A percentile compares a stretch with the other conserved stretches of the same genome.
Evolutionary conservation across 2,329 filamentous ascomycete species (phyloP).

Genomic region (Alternaria incomplexa): DNA sequence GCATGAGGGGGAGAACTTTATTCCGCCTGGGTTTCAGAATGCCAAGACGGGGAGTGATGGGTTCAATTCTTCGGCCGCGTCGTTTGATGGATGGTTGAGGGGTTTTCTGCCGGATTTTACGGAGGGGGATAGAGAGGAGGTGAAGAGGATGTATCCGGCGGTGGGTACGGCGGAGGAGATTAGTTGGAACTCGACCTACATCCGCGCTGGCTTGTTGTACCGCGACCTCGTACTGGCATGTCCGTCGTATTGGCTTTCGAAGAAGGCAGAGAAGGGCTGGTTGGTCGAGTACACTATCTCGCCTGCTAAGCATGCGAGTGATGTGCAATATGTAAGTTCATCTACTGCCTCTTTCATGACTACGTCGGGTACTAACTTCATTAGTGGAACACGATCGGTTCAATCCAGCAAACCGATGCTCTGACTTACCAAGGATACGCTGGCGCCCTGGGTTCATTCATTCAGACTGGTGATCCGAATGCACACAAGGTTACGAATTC

Average conservation of each 20-base stretch:
- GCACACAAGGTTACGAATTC: constrained; percentile 60
- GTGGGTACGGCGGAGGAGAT: constrained; percentile 57
- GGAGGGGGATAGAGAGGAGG: constrained; percentile 44
- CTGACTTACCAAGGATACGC: constrained; percentile 63
- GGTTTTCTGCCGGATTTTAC: constrained; percentile 61
- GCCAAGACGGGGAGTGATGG: constrained; percentile 40
- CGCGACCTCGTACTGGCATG: constrained; percentile 66
- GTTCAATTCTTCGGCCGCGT: constrained; percentile 59
- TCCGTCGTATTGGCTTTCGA: constrained; percentile 64
- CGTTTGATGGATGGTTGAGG: constrained; percentile 60
- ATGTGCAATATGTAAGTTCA: constrained; percentile 59
- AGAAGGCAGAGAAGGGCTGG: constrained; percentile 56
- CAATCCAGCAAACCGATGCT: constrained; percentile 59
- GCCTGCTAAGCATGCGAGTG: constrained; percentile 65
- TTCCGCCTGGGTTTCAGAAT: constrained; percentile 57
- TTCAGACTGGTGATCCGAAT: constrained; percentile 66
- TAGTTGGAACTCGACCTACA: constrained; percentile 58
- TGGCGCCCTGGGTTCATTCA: constrained; percentile 66
- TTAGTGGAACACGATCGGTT: constrained; percentile 63
- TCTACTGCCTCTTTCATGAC: not conserved
- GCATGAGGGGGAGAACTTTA: constrained; percentile 68
- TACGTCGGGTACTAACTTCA: constrained; percentile 1
- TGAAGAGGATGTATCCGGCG: constrained; percentile 57
- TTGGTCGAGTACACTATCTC: constrained; percentile 65
- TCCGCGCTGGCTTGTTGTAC: constrained; percentile 63